Conservation (phyloP, 257 asterid genomes). For the Eucommia ulmoides region DNA sequence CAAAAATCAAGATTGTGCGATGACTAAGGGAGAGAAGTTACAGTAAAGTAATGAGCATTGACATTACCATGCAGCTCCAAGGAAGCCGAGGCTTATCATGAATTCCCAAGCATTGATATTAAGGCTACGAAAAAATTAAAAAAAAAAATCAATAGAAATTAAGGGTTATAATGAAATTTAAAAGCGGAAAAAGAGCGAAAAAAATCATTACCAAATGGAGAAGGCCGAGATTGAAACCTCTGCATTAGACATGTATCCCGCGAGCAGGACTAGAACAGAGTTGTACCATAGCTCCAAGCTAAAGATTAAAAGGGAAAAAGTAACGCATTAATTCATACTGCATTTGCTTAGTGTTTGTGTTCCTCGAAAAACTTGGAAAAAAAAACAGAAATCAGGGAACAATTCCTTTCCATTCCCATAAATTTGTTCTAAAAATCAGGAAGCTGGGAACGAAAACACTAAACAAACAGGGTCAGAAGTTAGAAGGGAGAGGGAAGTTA, state of each 20-base stretch:
- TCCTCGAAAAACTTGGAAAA: no score
- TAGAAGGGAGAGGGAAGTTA: conserved; percentile 14
- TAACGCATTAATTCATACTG: no score
- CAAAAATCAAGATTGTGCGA: no score
- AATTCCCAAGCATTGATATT: conserved; percentile 78
- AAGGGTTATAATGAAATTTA: conserved; percentile 1
- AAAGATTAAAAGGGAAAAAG: no score
- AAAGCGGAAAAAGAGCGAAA: not conserved
- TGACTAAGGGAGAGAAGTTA: not conserved
- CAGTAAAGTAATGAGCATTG: not conserved
- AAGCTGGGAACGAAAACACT: not conserved
- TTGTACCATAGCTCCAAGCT: conserved; percentile 91
- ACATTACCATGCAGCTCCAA: conserved; percentile 66
- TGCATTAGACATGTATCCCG: conserved; percentile 84
- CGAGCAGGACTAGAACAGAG: conserved; percentile 66
- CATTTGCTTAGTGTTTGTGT: no score
- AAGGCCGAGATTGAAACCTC: conserved; percentile 80
- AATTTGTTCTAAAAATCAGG: not conserved
- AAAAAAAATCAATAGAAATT: conserved; percentile 7
- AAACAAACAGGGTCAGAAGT: not conserved
- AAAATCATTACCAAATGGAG: conserved; percentile 54
- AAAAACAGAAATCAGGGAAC: not conserved
- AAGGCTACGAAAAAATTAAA: conserved; percentile 31
- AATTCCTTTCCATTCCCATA: not conserved
- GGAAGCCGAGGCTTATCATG: conserved; percentile 72